Base-by-base conservation (phyloP, 495 filamentous ascomycete species). In the Cladorrhinum samala region DNA sequence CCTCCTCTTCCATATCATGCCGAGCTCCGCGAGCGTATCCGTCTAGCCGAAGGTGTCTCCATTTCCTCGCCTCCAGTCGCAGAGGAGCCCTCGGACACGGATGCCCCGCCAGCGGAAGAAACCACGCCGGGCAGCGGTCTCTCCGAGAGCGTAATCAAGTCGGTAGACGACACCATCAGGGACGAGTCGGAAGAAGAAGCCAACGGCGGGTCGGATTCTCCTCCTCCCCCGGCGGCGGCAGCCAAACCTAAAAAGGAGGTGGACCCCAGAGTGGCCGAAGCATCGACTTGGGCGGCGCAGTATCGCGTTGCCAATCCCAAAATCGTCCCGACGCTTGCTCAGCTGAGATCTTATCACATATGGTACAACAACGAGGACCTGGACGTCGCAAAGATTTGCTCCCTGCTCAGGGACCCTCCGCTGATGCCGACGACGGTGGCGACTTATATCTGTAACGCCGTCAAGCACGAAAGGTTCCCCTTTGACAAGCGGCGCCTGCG, bases 1-100 rank as follows among this genome's bases (percentile, higher is more conserved):
- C 91, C 89, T 18, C 87, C 86, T 9, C 72, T 81, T 2, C 89
- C 90, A 2, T 59, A 70, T 42, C 75, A 79, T 56, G 87, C 83
- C 11, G 87, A 93, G 52, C 65, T 82, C 7, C 75, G 83, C 54
- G 57, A 77, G 3, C 81, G 84, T 0, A 87, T 89, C 56, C 68
- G 72, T 1, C 54, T 80, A 5, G 70, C 72, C 5, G 61, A 74
- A 33, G 72, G 66, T 0, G 50, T 64, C 21, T 58, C 17, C 48
- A 33, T 16, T 7, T n/a, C 25, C 24, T 23, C 25, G 4, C 45
- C 9, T 2, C 9, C 60, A 9, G 57, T 55, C 1, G 63, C 68
- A 11, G 66, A 73, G 23, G 70, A 70, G 9, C 47, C 46, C 18
- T 37, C 57, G 2, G 52, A 60, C 54, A 58, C 40, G 13, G 43